Evolutionary conservation across 1,139 yeast genomes (phyloP).

Genomic region (Diutina mesorugosa): DNA sequence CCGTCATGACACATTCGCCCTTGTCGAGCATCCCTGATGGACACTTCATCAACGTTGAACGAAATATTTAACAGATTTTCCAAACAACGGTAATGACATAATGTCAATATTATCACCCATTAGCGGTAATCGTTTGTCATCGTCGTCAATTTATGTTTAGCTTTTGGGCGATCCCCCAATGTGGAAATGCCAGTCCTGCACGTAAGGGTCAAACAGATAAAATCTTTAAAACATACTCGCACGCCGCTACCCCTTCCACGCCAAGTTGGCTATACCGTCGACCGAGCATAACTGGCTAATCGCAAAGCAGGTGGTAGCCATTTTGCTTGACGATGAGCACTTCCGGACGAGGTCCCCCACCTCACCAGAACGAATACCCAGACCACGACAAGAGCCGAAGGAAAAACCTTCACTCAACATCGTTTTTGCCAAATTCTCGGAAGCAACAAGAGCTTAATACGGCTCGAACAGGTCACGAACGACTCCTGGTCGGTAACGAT

Average conservation of each 20-base stretch:
- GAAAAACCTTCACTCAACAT: neutral
- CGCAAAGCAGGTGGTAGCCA: neutral
- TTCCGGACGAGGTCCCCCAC: constrained; percentile 1
- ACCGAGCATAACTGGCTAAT: neutral
- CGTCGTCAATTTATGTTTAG: neutral
- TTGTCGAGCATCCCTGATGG: too few species aligned
- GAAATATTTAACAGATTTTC: too few species aligned
- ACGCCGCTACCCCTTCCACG: neutral
- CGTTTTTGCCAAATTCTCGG: neutral
- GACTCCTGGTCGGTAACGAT: neutral
- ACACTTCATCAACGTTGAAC: too few species aligned
- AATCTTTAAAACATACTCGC: neutral
- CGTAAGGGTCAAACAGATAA: neutral
- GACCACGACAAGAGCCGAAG: constrained; percentile 2
- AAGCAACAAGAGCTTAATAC: neutral
- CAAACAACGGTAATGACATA: too few species aligned
- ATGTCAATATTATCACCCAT: too few species aligned
- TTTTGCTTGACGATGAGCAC: neutral
- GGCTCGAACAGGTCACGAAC: neutral
- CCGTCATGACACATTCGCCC: neutral
- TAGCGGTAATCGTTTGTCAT: neutral
- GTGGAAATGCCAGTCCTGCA: neutral
- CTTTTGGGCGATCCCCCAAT: neutral
- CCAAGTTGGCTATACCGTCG: neutral
- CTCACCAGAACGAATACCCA: constrained; percentile 1